These are phyloP conservation scores for Thielaviopsis populi DNA, from an alignment of 2,329 filamentous ascomycete species.

Conservation along the genomic window DNA sequence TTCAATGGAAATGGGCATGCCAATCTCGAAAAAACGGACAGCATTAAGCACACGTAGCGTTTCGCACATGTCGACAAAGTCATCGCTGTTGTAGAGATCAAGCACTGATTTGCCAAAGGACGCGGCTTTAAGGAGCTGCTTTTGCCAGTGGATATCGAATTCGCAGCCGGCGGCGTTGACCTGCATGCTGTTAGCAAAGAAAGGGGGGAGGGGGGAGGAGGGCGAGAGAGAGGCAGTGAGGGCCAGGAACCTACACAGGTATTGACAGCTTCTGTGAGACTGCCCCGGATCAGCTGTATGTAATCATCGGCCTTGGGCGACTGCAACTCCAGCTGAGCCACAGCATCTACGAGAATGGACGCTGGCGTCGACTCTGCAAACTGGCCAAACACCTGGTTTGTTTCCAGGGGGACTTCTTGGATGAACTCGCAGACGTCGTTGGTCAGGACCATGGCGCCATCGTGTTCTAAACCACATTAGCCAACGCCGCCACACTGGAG, in stretches of 20 bases:
- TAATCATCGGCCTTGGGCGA: slow-evolving; percentile 96
- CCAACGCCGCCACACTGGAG: not conserved
- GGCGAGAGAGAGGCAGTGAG: too few species aligned
- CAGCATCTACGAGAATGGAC: slow-evolving; percentile 83
- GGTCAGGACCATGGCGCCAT: slow-evolving; percentile 80
- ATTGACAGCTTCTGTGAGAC: slow-evolving; percentile 83
- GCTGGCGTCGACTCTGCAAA: slow-evolving; percentile 80
- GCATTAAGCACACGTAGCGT: slow-evolving; percentile 84
- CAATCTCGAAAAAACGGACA: slow-evolving; percentile 79
- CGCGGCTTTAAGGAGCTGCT: slow-evolving; percentile 85
- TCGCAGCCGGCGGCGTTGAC: slow-evolving; percentile 84
- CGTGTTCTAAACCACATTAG: slow-evolving; percentile 35
- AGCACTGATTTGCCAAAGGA: slow-evolving; percentile 96
- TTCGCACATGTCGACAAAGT: slow-evolving; percentile 98
- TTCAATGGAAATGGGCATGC: slow-evolving; percentile 79
- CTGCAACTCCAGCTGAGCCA: slow-evolving; percentile 78
- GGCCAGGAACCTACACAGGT: slow-evolving; percentile 41
- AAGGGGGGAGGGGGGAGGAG: not conserved
- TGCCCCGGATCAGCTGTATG: slow-evolving; percentile 81
- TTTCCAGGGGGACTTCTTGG: slow-evolving; percentile 80
- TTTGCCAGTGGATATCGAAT: slow-evolving; percentile 83
- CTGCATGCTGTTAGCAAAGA: not conserved
- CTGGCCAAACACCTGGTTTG: slow-evolving; percentile 76
- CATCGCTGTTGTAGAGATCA: slow-evolving; percentile 93
- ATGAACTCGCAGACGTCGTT: slow-evolving; percentile 95